Evolutionary conservation across 305 asterid genomes (phyloP), one percentile per base, ranked within the genome.

Genomic region (Fraxinus paxiana): DNA sequence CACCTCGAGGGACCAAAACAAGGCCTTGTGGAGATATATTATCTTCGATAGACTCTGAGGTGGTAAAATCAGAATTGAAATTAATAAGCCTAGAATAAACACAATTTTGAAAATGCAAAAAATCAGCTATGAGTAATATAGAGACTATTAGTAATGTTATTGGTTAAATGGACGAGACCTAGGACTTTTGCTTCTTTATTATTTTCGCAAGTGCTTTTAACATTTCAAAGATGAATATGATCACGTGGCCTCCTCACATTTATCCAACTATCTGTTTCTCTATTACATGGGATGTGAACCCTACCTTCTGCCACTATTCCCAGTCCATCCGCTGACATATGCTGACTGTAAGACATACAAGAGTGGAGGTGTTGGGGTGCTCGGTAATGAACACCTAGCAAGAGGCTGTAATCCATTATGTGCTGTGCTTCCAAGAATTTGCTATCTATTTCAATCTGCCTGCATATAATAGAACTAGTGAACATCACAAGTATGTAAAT

Each of bases 341-440:
- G 93, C 79, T 79, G 88, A 85, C 91, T 88, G 65, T 83, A 74
- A 28, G 98, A 86, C 86, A 89, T 85, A 56, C 87, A 88, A 76
- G 98, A 88, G 56, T 90, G 93, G 18, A 93, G 91, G 86, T 94
- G 98, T 80, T 92, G 98, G 17, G 98, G 99, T 51, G 99, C 98
- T 72, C 99, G 90, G 86, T 94, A 93, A 84, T 96, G 98, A 81
- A 96, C 98, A 74, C 99, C 99, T n/a, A 96, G 90, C 90, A 94
- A 89, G 79, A 96, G 92, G 89, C 99, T 96, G 88, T 96, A 96
- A 87, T 96, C 99, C 98, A 96, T 96, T 77, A 96, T 94, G 90
- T 90, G 89, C 87, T 93, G 97, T 76, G 91, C 91, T 86, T 93
- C 97, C 93, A 96, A 89, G 91, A 94, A 94, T 85, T 92, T 92